Conservation (phyloP, 176 grass and related monocot species). For the Phragmites australis region DNA sequence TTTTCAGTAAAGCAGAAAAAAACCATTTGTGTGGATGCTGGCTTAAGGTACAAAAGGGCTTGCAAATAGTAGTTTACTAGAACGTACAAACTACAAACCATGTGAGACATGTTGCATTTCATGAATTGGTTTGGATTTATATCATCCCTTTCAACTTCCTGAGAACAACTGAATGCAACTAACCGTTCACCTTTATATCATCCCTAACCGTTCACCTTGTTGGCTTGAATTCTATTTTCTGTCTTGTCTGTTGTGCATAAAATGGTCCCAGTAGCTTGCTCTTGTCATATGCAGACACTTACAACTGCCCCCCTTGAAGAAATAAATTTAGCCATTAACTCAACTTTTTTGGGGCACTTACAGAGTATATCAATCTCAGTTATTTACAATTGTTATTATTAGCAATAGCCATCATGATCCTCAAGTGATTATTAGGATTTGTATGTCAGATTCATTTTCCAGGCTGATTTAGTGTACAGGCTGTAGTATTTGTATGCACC, state of each 20-base stretch:
- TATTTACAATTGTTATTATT: slow-evolving; percentile 1
- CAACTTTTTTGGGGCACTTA: neutral
- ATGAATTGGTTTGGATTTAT: neutral
- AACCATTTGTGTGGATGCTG: neutral
- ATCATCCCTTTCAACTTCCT: slow-evolving; percentile 13
- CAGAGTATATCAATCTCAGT: neutral
- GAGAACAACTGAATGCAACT: slow-evolving; percentile 12
- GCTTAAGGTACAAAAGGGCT: neutral
- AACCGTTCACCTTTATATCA: neutral
- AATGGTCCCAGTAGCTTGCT: neutral
- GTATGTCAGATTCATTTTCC: neutral
- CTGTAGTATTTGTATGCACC: neutral
- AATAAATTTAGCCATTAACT: neutral
- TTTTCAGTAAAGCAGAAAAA: neutral
- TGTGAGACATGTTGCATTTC: neutral
- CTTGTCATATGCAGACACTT: neutral
- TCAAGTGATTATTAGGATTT: neutral
- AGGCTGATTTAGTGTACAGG: neutral
- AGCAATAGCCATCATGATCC: neutral
- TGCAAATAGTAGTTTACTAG: neutral
- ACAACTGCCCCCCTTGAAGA: neutral
- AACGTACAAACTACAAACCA: neutral
- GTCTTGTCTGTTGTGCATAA: neutral
- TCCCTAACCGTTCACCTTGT: neutral
- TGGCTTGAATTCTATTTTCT: slow-evolving; percentile 6